phyloP scores from a whole-genome alignment of 179 eudicot genomes.

The Vitellaria paradoxa region DNA sequence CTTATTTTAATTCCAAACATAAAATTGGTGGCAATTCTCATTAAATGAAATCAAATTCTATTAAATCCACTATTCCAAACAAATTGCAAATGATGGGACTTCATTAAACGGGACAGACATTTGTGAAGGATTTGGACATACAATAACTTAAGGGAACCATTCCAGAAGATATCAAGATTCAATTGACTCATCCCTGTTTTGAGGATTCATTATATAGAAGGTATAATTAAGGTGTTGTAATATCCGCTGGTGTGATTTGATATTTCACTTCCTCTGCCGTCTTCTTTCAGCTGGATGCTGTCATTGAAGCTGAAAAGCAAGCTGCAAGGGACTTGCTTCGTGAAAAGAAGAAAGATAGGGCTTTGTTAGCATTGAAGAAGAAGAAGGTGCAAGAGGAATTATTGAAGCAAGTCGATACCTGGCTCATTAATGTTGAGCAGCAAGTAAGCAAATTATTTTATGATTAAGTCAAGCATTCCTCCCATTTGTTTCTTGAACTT shows the following conservation, averaged over 20 bases:
- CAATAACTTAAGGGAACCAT: too few relatives aligned
- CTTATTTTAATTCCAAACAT: too few relatives aligned
- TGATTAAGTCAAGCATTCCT: neutral
- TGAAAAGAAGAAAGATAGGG: conserved; percentile 96
- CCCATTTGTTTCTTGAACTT: neutral
- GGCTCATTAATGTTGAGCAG: conserved; percentile 92
- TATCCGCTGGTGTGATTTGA: conserved; percentile 2
- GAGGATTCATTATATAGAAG: neutral
- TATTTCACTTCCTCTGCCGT: conserved; percentile 2
- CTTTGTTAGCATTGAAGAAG: conserved; percentile 87
- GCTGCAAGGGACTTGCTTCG: conserved; percentile 92
- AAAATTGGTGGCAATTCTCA: too few relatives aligned
- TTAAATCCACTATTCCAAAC: too few relatives aligned
- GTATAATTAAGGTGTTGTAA: neutral
- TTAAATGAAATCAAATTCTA: too few relatives aligned
- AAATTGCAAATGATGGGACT: too few relatives aligned
- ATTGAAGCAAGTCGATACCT: conserved; percentile 88
- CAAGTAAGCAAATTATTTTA: conserved; percentile 57
- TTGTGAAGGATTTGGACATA: too few relatives aligned
- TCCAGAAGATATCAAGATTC: too few relatives aligned
- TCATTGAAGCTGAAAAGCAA: conserved; percentile 95
- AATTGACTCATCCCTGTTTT: neutral
- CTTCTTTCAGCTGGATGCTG: conserved; percentile 75
- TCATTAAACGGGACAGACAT: too few relatives aligned
- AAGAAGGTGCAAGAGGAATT: conserved; percentile 91